Evolutionary conservation across 331 rosid species (phyloP).

Genomic region (Ulmus americana): DNA sequence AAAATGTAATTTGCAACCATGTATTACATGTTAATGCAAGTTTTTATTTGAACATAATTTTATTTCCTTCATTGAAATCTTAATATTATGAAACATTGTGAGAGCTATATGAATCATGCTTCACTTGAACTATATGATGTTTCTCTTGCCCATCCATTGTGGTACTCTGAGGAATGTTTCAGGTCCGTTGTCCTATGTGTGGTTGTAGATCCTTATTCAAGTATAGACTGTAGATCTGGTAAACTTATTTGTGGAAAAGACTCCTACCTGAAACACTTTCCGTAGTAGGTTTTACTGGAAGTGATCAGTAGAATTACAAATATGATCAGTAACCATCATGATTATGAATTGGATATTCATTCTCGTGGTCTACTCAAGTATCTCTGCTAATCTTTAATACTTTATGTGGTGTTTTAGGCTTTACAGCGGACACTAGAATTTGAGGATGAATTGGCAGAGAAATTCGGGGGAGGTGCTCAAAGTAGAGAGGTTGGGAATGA

Average conservation of each 20-base stretch:
- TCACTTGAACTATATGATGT: neutral
- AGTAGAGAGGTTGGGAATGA: constrained; percentile 71
- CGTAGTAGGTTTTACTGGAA: too few relatives aligned
- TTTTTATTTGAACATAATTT: neutral
- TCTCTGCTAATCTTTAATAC: constrained; percentile 22
- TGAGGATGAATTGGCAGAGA: constrained; percentile 98
- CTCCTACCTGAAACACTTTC: too few relatives aligned
- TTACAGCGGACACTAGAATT: constrained; percentile 91
- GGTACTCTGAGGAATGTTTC: neutral
- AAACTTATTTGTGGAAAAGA: neutral
- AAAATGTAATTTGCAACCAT: neutral
- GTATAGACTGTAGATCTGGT: neutral
- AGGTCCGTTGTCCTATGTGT: neutral
- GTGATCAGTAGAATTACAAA: too few relatives aligned
- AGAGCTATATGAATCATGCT: constrained; percentile 5
- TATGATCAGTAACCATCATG: too few relatives aligned
- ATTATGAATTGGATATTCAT: neutral
- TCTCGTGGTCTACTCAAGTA: neutral
- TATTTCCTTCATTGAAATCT: neutral
- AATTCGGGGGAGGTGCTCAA: constrained; percentile 88
- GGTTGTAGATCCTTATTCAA: neutral
- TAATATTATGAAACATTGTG: neutral
- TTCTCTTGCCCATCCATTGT: neutral
- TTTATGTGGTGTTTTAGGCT: constrained; percentile 52
- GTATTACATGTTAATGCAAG: neutral